Percentiles rank a stretch among this genome's conserved stretches.
Conservation (phyloP, 1,139 yeast genomes). For the Pichia norvegensis region DNA sequence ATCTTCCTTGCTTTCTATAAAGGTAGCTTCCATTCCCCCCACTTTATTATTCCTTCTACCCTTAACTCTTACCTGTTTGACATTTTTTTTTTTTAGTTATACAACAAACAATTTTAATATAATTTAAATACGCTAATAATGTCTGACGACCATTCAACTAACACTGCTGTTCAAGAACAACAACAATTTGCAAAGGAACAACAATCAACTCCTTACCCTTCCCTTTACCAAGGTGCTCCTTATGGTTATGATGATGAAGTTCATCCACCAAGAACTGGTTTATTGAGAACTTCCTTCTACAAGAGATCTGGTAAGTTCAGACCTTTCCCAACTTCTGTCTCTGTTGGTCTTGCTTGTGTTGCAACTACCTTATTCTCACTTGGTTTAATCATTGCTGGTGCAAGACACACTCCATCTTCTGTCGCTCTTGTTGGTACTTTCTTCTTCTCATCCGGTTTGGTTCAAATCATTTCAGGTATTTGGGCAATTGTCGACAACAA, state of each 20-base stretch:
- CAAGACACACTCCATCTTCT: slow-evolving; percentile 43
- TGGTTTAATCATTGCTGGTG: slow-evolving; percentile 41
- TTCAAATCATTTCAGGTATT: slow-evolving; percentile 57
- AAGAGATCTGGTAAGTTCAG: slow-evolving; percentile 23
- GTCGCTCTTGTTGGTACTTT: slow-evolving; percentile 43
- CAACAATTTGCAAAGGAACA: slow-evolving; percentile 2
- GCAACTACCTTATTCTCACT: slow-evolving; percentile 27
- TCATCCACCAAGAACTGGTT: slow-evolving; percentile 29
- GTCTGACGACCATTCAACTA: slow-evolving; percentile 22
- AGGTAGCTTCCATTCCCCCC: neutral
- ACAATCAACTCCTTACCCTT: slow-evolving; percentile 10
- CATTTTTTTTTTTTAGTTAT: neutral
- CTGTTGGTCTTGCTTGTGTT: slow-evolving; percentile 28
- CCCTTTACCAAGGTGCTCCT: slow-evolving; percentile 14
- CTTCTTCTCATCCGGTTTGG: slow-evolving; percentile 56
- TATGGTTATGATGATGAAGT: slow-evolving; percentile 14
- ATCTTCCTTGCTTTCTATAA: neutral
- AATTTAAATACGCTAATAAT: slow-evolving; percentile 8
- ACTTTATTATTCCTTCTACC: neutral
- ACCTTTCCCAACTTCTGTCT: slow-evolving; percentile 29
- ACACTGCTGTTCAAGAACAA: slow-evolving; percentile 22
- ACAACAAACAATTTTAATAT: neutral
- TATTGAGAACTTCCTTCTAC: slow-evolving; percentile 25
- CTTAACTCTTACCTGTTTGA: neutral
- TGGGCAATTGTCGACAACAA: slow-evolving; percentile 57